phyloP scores from a whole-genome alignment of 2,329 filamentous ascomycete genomes.

The Allantophomopsis cytisporea region DNA sequence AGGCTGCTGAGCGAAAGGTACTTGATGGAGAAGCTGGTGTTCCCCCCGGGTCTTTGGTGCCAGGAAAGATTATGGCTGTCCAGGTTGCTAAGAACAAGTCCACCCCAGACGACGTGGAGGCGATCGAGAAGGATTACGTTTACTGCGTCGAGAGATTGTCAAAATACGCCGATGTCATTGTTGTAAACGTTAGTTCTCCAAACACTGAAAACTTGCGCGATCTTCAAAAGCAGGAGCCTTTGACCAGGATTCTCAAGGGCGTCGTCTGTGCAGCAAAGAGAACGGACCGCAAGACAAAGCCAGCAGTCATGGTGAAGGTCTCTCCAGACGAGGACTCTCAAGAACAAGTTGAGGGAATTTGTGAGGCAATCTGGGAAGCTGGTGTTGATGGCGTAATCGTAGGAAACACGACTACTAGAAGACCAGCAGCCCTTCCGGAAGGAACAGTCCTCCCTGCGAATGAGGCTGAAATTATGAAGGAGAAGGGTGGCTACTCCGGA shows the following conservation, averaged over 20 bases:
- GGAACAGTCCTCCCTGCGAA: slow-evolving; percentile 48
- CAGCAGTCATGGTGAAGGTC: slow-evolving; percentile 93
- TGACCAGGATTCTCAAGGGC: slow-evolving; percentile 67
- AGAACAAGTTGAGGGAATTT: slow-evolving; percentile 76
- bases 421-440: slow-evolving; percentile 55
- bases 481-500: slow-evolving; percentile 83
- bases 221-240: slow-evolving; percentile 70
- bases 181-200: slow-evolving; percentile 94
- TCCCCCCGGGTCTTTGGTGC: slow-evolving; percentile 65
- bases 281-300: slow-evolving; percentile 57
- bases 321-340: slow-evolving; percentile 88
- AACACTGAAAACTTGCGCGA: slow-evolving; percentile 88
- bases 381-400: slow-evolving; percentile 94
- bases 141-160: slow-evolving; percentile 75
- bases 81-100: slow-evolving; percentile 96
- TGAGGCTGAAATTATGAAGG: slow-evolving; percentile 55
- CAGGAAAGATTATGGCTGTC: slow-evolving; percentile 71
- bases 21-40: slow-evolving; percentile 66
- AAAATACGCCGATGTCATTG: slow-evolving; percentile 85
- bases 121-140: slow-evolving; percentile 73
- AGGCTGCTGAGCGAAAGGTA: slow-evolving; percentile 54
- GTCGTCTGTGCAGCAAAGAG: slow-evolving; percentile 68
- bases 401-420: slow-evolving; percentile 86
- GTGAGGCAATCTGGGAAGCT: slow-evolving; percentile 66
- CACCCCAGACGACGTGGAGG: slow-evolving; percentile 78